phyloP scores from a whole-genome alignment of 208 protist species.

The Leptomonas seymouri region DNA sequence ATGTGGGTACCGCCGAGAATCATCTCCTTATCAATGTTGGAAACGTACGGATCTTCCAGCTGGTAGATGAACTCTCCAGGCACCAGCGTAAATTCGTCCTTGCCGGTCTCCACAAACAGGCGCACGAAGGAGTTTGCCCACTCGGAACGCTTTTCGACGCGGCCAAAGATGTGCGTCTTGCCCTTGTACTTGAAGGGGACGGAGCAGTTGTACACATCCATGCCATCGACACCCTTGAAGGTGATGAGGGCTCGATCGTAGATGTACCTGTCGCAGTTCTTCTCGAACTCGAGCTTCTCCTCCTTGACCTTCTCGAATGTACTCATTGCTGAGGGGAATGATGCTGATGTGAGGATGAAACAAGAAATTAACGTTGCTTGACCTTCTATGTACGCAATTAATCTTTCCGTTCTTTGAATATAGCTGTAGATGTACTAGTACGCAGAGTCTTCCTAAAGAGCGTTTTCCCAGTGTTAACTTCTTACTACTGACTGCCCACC shows the following conservation, averaged over 20 bases:
- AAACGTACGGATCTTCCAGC: conserved; percentile 57
- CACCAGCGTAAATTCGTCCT: conserved; percentile 61
- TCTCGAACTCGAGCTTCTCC: conserved; percentile 48
- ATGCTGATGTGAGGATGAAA: not conserved
- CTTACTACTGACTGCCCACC: no score
- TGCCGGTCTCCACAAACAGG: conserved; percentile 54
- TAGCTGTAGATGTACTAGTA: not conserved
- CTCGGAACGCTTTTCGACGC: conserved; percentile 55
- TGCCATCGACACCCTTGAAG: conserved; percentile 70
- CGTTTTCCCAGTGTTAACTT: no score
- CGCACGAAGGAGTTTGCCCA: conserved; percentile 67
- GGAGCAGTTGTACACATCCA: conserved; percentile 78
- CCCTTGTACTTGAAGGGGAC: conserved; percentile 60
- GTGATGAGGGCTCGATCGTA: conserved; percentile 54
- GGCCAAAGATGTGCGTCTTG: conserved; percentile 55
- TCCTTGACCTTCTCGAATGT: conserved; percentile 44
- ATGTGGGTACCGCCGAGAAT: conserved; percentile 60
- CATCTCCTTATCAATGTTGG: conserved; percentile 45
- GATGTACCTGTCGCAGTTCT: conserved; percentile 41
- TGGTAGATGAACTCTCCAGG: conserved; percentile 34
- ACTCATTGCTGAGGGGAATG: conserved; percentile 25
- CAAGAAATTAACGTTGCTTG: not conserved
- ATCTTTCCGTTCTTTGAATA: not conserved
- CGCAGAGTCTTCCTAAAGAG: no score
- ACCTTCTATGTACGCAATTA: not conserved